These are phyloP conservation scores for Discostella stelligera DNA, from an alignment of 352 stramenopile genomes.

Conservation along the genomic window DNA sequence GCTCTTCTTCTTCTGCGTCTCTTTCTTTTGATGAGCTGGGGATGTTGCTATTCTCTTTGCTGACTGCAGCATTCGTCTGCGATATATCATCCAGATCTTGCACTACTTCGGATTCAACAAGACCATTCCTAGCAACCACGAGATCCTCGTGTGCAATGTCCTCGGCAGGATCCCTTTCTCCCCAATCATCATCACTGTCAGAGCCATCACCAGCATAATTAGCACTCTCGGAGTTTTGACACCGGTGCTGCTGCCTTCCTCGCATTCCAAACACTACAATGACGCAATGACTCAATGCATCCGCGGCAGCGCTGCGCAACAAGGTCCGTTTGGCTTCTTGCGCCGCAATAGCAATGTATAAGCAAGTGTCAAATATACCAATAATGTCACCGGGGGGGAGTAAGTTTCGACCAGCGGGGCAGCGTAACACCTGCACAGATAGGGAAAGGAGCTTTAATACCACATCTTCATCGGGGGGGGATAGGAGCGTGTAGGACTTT, in stretches of 20 bases:
- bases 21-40: neutral
- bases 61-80: neutral
- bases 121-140: slow-evolving; percentile 1
- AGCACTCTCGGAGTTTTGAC: neutral
- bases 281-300: slow-evolving; percentile 94
- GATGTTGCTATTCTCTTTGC: neutral
- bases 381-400: slow-evolving; percentile 91
- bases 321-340: slow-evolving; percentile 83
- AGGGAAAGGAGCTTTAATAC: slow-evolving; percentile 92
- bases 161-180: slow-evolving; percentile 36
- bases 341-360: slow-evolving; percentile 90
- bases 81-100: neutral
- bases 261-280: slow-evolving; percentile 91
- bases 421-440: slow-evolving; percentile 92
- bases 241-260: neutral
- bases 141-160: slow-evolving; percentile 14
- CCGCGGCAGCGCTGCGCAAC: slow-evolving; percentile 91
- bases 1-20: slow-evolving; percentile 80
- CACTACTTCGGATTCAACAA: neutral
- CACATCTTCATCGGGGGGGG: slow-evolving; percentile 61
- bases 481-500: neutral
- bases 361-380: slow-evolving; percentile 95
- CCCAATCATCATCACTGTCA: slow-evolving; percentile 38
- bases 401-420: slow-evolving; percentile 85
- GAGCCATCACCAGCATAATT: slow-evolving; percentile 14